A percentile compares a stretch with the other conserved stretches of the same genome.
phyloP scores from a whole-genome alignment of 352 stramenopile genomes.

The Thraustochytrium sp. region DNA sequence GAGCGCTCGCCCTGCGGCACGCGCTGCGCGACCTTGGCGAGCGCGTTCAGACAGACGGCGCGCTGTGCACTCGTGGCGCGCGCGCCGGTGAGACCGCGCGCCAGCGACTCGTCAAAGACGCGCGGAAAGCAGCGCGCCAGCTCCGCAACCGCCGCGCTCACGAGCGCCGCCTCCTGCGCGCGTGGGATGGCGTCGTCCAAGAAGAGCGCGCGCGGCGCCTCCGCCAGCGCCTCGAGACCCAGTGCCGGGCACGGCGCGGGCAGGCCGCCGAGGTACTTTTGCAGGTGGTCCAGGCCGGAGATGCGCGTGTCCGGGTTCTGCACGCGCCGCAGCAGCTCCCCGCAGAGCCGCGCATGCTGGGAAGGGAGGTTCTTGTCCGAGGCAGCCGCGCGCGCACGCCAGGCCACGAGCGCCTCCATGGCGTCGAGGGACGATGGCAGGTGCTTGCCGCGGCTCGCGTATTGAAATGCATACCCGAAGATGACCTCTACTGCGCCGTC shows the following conservation, averaged over 20 bases:
- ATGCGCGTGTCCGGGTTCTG: background rate
- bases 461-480: background rate
- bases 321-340: background rate
- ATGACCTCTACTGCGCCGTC: background rate
- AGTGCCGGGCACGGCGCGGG: background rate
- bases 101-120: background rate
- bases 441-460: background rate
- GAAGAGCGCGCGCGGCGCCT: background rate
- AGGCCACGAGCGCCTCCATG: constrained; percentile 5
- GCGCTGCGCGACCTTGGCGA: background rate
- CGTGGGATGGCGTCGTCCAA: background rate
- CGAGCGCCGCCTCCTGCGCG: constrained; percentile 11
- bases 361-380: background rate
- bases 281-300: constrained; percentile 35
- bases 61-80: constrained; percentile 18
- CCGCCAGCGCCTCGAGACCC: background rate
- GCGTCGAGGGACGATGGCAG: background rate
- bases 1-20: background rate
- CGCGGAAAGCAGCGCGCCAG: background rate
- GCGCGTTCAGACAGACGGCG: constrained; percentile 10
- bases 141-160: constrained; percentile 2
- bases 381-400: background rate
- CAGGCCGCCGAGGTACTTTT: background rate
- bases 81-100: background rate
- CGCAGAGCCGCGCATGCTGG: background rate